Conservation (phyloP, 352 stramenopile species). For the Globisporangium canariense region DNA sequence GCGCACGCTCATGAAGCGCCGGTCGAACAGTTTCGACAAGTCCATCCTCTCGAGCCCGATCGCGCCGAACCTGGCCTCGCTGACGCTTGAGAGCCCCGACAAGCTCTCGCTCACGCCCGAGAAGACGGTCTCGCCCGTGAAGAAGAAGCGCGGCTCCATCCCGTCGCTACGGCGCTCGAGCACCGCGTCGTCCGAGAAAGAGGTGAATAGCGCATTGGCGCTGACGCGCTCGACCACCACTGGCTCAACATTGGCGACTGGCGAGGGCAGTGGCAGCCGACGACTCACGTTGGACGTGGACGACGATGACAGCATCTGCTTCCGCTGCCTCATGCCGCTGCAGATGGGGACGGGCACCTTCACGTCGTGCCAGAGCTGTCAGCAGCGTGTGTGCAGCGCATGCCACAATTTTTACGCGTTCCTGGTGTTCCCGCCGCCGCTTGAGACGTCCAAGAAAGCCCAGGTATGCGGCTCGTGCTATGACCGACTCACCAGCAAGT, state of each 20-base stretch:
- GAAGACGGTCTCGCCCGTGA: slow-evolving; percentile 9
- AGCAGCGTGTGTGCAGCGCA: slow-evolving; percentile 57
- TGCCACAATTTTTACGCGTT: slow-evolving; percentile 68
- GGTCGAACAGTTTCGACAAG: slow-evolving; percentile 46
- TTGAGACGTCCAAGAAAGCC: slow-evolving; percentile 57
- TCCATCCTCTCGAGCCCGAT: slow-evolving; percentile 26
- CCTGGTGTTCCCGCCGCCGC: slow-evolving; percentile 59
- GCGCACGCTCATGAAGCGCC: slow-evolving; percentile 29
- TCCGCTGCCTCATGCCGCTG: slow-evolving; percentile 53
- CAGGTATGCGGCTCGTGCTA: slow-evolving; percentile 72
- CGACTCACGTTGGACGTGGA: slow-evolving; percentile 26
- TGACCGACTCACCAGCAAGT: slow-evolving; percentile 52
- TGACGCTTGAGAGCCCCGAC: slow-evolving; percentile 15
- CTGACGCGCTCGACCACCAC: slow-evolving; percentile 15
- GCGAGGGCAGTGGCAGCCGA: slow-evolving; percentile 6
- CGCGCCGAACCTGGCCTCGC: slow-evolving; percentile 15
- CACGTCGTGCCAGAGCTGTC: slow-evolving; percentile 46
- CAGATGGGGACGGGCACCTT: background rate
- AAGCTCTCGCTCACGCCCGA: slow-evolving; percentile 6
- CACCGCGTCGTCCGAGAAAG: slow-evolving; percentile 13
- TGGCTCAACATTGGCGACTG: slow-evolving; percentile 2
- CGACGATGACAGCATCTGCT: slow-evolving; percentile 59
- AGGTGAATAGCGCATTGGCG: slow-evolving; percentile 14
- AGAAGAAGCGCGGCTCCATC: slow-evolving; percentile 16
- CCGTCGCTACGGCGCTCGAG: slow-evolving; percentile 18